Evolutionary conservation across 2,329 filamentous ascomycete genomes (phyloP).

Genomic region (Tolypocladium pustulatum): DNA sequence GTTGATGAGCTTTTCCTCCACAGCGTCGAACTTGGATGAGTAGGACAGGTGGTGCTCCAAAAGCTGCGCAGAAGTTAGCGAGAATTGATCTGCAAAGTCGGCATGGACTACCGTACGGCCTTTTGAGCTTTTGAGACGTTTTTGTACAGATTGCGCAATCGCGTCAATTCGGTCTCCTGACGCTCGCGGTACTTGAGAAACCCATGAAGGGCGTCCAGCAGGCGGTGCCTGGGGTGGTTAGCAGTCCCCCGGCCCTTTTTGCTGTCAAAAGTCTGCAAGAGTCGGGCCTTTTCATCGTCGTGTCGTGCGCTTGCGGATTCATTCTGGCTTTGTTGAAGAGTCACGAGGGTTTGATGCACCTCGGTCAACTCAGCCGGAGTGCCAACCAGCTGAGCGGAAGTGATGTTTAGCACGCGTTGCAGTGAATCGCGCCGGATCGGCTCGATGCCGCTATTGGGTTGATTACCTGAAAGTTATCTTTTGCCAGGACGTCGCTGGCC

Average conservation of each 20-base stretch:
- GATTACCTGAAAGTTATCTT: not conserved
- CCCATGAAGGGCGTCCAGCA: conserved; percentile 28
- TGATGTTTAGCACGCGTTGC: not conserved
- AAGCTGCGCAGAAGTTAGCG: conserved; percentile 17
- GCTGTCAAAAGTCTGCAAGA: conserved; percentile 18
- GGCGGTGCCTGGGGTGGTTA: conserved; percentile 26
- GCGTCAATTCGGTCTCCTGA: conserved; percentile 24
- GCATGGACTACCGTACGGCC: conserved; percentile 6
- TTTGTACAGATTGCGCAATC: conserved; percentile 24
- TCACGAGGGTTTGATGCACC: conserved; percentile 15
- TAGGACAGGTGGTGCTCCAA: conserved; percentile 49
- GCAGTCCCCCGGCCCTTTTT: conserved; percentile 19
- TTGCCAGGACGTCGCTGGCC: not conserved
- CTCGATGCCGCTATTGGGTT: not conserved
- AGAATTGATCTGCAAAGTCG: not conserved
- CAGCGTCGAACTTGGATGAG: conserved; percentile 37
- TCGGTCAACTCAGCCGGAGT: conserved; percentile 6
- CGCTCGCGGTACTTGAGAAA: conserved; percentile 23
- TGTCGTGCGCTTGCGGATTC: conserved; percentile 14
- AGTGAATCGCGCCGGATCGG: not conserved
- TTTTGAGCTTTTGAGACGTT: conserved; percentile 24
- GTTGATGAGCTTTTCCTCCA: conserved; percentile 28
- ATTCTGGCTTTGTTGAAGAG: conserved; percentile 12
- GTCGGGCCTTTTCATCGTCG: conserved; percentile 16
- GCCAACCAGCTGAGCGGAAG: not conserved